Evolutionary conservation across 352 stramenopile species (phyloP).

Genomic region (Pythium graminicola): DNA sequence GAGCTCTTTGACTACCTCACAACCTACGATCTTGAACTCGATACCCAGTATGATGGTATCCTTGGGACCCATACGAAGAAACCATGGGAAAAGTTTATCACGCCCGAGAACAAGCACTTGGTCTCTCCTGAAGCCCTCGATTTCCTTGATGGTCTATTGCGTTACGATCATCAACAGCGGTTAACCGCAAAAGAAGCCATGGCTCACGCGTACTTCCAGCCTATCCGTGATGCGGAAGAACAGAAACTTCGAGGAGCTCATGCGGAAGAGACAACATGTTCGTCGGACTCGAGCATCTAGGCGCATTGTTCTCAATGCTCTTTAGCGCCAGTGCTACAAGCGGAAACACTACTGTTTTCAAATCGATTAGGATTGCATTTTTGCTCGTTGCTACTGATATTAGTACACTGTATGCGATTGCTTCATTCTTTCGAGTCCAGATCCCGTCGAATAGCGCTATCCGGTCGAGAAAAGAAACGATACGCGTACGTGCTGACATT

Average conservation of each 20-base stretch:
- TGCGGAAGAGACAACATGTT: constrained; percentile 11
- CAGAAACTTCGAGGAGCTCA: constrained; percentile 11
- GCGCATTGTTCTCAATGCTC: not conserved
- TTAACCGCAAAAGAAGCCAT: constrained; percentile 98
- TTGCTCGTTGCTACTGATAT: not conserved
- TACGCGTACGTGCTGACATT: constrained; percentile 52
- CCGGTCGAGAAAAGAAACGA: constrained; percentile 44
- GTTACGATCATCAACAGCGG: constrained; percentile 96
- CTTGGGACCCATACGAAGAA: constrained; percentile 96
- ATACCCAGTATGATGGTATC: constrained; percentile 98
- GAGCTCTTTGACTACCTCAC: constrained; percentile 98
- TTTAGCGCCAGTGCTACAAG: no score
- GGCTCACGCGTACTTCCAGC: constrained; percentile 97
- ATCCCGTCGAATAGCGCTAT: constrained; percentile 29
- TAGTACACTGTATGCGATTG: constrained; percentile 9
- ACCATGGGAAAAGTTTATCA: constrained; percentile 99
- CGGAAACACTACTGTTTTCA: not conserved
- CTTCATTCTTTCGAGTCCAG: constrained; percentile 42
- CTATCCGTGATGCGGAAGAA: constrained; percentile 14
- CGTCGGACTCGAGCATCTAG: constrained; percentile 17
- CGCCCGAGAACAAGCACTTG: constrained; percentile 96
- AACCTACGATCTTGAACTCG: constrained; percentile 98
- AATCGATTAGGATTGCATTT: constrained; percentile 20
- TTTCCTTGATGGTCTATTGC: constrained; percentile 84
- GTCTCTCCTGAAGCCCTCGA: constrained; percentile 95